Base-by-base conservation (phyloP, 768 basidiomycete genomes). In the Podaxis sp. region DNA sequence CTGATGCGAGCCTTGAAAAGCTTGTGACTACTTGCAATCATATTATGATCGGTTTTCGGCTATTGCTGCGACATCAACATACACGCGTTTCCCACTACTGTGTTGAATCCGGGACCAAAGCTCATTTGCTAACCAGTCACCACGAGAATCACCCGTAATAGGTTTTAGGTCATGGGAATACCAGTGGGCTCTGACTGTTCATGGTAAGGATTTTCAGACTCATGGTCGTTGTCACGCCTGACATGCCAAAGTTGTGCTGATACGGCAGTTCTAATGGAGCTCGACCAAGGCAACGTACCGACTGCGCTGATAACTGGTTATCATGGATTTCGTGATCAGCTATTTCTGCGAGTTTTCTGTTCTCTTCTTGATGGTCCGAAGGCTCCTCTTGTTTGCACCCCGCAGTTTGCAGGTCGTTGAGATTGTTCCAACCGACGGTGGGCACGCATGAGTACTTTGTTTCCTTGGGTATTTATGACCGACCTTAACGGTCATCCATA, bases 241-340 rank as follows among this genome's bases (percentile, higher is more conserved):
- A 67, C 19, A 30, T 63, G 15, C 33, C 33, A 72, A 73, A 58
- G 64, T 69, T 24, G 52, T 59, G 39, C 59, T 64, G 46, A 63
- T 72, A 13, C 74, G 73, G 73, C 57, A 54, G 12, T 63, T 66
- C 3, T 63, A 57, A 44, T 72, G 70, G 68, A 62, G 65, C 38
- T 24, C 68, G 2, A 67, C 70, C 12, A 74, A 71, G 49, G 57
- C 59, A 52, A 60, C 74, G 33, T 75, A 69, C 59, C 59, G 74
- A 33, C 61, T 69, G n/a, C 63, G 68, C 53, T 70, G 71, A 38
- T 75, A 75, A 46, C 60, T 67, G 13, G 65, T 68, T 2, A 70
- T 72, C 39, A 24, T 71, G 24, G 71, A 74, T 49, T 59, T 66
- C 19, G 24, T 60, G 17, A 3, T 69, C 1, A 54, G 57, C n/a